Conservation (phyloP, 768 basidiomycete species). For the Suillus clintonianus region DNA sequence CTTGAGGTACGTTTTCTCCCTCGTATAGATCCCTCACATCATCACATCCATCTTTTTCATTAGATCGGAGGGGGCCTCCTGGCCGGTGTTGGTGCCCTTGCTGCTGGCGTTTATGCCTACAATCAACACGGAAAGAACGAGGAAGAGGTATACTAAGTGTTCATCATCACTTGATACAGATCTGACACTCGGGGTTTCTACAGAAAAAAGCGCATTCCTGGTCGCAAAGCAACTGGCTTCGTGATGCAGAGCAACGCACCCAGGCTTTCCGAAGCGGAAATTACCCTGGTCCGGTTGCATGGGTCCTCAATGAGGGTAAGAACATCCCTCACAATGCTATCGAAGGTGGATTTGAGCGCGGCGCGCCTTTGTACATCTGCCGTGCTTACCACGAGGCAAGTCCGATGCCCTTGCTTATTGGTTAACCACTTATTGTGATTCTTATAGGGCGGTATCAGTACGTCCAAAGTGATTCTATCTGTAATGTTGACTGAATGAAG, state of each 20-base stretch:
- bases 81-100: conserved; percentile 50
- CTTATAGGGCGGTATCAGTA: conserved; percentile 55
- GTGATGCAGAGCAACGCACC: conserved; percentile 58
- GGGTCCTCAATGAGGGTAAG: conserved; percentile 62
- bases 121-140: conserved; percentile 57
- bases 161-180: neutral
- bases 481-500: conserved; percentile 3
- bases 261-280: conserved; percentile 46
- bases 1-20: conserved; percentile 45
- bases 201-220: conserved; percentile 55
- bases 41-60: conserved; percentile 1
- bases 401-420: neutral
- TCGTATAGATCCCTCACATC: neutral
- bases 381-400: conserved; percentile 61
- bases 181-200: neutral
- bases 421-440: conserved; percentile 7
- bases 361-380: conserved; percentile 55
- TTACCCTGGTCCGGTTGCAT: conserved; percentile 51
- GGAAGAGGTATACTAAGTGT: conserved; percentile 48
- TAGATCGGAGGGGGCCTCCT: conserved; percentile 68
- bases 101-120: conserved; percentile 46
- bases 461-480: conserved; percentile 12
- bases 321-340: conserved; percentile 62
- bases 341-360: conserved; percentile 54
- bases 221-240: conserved; percentile 54